Evolutionary conservation across 108 stramenopile genomes (phyloP).

Genomic region (Skeletonema costatum): DNA sequence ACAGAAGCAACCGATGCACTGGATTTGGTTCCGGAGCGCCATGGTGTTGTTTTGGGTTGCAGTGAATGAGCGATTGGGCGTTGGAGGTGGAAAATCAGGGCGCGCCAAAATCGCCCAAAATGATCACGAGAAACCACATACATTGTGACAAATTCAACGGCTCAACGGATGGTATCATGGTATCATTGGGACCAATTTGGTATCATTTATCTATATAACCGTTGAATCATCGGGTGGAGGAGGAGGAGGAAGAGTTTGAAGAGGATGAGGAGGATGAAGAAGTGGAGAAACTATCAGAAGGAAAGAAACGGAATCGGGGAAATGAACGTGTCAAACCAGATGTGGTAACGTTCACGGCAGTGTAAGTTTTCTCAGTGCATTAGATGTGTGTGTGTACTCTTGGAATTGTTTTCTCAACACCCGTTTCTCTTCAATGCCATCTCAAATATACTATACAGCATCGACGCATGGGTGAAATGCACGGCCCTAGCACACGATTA

Average conservation of each 20-base stretch:
- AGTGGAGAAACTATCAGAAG: background rate
- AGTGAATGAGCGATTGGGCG: no score
- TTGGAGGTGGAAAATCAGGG: no score
- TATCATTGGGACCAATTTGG: no score
- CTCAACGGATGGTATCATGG: no score
- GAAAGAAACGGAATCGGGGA: background rate
- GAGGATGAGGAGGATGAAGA: constrained; percentile 10
- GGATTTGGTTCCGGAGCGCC: no score
- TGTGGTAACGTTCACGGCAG: constrained; percentile 66
- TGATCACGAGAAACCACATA: no score
- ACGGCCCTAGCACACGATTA: constrained; percentile 51
- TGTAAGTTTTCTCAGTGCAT: constrained; percentile 13
- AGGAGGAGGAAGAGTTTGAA: constrained; percentile 2
- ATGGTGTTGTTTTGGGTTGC: no score
- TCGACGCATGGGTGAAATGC: constrained; percentile 59
- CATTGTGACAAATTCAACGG: no score
- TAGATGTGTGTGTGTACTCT: background rate
- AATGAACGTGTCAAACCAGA: constrained; percentile 65
- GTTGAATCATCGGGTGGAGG: no score
- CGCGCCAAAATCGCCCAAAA: no score
- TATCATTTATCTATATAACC: no score
- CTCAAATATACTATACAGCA: background rate
- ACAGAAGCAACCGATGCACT: no score
- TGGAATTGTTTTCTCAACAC: background rate
- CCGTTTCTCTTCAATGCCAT: background rate